Base-by-base conservation (phyloP, 176 grass and related monocot genomes). In the Olyra latifolia region DNA sequence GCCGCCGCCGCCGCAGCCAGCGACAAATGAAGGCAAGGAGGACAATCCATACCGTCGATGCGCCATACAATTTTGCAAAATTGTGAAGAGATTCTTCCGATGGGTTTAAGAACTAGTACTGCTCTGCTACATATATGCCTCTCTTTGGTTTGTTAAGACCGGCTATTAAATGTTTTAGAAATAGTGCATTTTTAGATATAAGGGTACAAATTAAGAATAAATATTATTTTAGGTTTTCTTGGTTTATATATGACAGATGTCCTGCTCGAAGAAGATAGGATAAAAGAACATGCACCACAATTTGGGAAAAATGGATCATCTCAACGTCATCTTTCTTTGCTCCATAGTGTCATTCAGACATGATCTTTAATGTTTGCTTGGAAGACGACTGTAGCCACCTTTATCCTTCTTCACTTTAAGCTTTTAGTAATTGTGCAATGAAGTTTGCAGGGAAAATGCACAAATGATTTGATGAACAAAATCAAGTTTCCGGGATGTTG, bases 391-490 rank as follows among this genome's bases (percentile, higher is more conserved):
- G 1, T 24, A 24, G 25, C 1, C 16, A 16, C 48, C 47, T 20
- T 19, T 52, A 20, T 52, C 5, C 16, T 52, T 52, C 16, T 52
- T 20, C 17, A 50, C 10, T n/a, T 48, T 49, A 46, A 14, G 16
- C 12, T 70, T 61, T 72, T 5, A 35, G 30, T 16, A 8, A 49
- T 39, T 42, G n/a, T 10, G 9, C 57, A 52, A 53, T 42, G 29
- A 9, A 76, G 52, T 50, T 69, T 11, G 54, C 24, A 54, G 19
- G 70, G 8, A 87, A 87, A 69, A 69, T 40, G 12, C n/a, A 49
- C 23, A 44, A 8, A 32, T 62, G 5, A 17, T 69, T 87, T 15
- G 22, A 68, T 22, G 39, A 76, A 62, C 16, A 10, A 16, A 58
- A 58, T 54, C 16, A 45, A 69, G 63, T 66, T 77, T 48, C 46